Base-by-base conservation (phyloP, 441 rosid genomes). In the Pelargonium myrrhifolium region DNA sequence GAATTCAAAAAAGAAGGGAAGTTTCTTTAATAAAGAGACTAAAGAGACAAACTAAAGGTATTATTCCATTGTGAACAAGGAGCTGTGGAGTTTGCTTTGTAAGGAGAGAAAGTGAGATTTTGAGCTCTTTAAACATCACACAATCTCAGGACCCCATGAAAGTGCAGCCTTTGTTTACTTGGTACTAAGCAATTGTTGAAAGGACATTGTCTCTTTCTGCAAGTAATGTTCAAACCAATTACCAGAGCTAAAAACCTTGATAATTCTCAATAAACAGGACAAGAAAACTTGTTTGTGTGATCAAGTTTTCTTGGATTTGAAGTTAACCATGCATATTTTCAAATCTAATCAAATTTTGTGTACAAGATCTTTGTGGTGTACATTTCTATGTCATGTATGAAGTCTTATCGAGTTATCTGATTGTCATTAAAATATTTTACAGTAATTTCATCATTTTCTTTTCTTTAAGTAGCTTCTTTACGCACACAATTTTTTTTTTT, bases 91-190 rank as follows among this genome's bases (percentile, higher is more conserved):
- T 9, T 77, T 84, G 85, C 89, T 79, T 87, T 81, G 89, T 79
- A 24, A 9, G 58, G 68, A 73, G 85, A 87, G 81, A 86, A 81
- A 87, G 88, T 72, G 68, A 26, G 80, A 75, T 81, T 78, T 81
- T 78, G 74, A 75, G 77, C 76, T 79, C 72, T 65, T 18, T 72
- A 68, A 75, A 37, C 45, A 42, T 1, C 47, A 66, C 69, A 74
- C 67, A 49, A 53, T 68, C 69, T 72, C 67, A 66, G 15, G 67
- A 51, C 75, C 64, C 72, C 68, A 67, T n/a, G 40, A 61, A 68
- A 77, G 58, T 65, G 51, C 43, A 58, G 47, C 51, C 51, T 31
- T 65, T 31, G 45, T 49, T 9, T 49, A 61, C 65, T 62, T 56
- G 21, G 40, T 24, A 65, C 47, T 6, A 37, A 61, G 71, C 69